phyloP scores from a whole-genome alignment of 495 filamentous ascomycete species.

The Xylaria acuta region DNA sequence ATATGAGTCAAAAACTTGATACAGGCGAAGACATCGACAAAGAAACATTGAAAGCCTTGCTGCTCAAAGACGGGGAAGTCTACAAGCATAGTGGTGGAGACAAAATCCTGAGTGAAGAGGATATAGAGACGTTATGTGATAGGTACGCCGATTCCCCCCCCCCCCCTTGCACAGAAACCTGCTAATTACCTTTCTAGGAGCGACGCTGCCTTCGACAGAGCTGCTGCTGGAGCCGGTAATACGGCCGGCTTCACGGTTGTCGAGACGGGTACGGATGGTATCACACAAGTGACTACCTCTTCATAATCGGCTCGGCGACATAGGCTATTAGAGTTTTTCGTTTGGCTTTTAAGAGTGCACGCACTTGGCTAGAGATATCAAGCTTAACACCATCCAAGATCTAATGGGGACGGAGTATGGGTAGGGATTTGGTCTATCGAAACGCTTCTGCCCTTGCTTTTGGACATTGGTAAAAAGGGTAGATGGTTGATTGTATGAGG shows the following conservation, averaged over 20 bases:
- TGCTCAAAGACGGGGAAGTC: constrained; percentile 70
- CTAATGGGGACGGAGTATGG: background rate
- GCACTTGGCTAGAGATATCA: constrained; percentile 15
- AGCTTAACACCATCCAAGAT: background rate
- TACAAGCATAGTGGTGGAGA: constrained; percentile 62
- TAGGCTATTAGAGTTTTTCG: background rate
- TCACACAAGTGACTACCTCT: constrained; percentile 40
- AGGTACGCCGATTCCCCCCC: constrained; percentile 27
- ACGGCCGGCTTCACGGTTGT: constrained; percentile 70
- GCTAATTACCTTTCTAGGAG: constrained; percentile 56
- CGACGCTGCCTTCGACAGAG: constrained; percentile 81
- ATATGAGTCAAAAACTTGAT: constrained; percentile 65
- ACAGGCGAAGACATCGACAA: constrained; percentile 57
- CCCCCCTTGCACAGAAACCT: background rate
- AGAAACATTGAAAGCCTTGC: constrained; percentile 63
- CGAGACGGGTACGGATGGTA: constrained; percentile 62
- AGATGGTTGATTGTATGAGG: background rate
- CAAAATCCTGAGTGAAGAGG: constrained; percentile 74
- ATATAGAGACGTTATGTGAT: constrained; percentile 82
- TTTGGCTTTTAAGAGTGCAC: background rate
- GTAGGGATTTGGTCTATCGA: background rate
- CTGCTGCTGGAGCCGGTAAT: constrained; percentile 73
- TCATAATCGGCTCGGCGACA: background rate
- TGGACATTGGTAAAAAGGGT: background rate
- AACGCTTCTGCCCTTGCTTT: constrained; percentile 20